Evolutionary conservation across 306 rosid genomes (phyloP).

Genomic region (Quercus rubra): DNA sequence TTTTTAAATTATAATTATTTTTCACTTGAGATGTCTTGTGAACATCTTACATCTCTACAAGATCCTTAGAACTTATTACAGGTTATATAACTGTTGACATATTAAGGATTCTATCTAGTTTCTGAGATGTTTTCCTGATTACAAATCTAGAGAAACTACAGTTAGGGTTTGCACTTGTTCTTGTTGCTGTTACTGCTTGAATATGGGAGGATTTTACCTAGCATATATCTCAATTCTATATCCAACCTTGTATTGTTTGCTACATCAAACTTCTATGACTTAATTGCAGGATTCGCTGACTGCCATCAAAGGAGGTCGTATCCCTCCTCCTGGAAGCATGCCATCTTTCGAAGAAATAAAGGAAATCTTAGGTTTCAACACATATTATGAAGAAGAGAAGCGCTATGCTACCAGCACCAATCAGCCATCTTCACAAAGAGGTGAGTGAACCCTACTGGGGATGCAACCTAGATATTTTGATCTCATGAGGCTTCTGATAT

Average conservation of each 20-base stretch:
- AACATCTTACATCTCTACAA: background rate
- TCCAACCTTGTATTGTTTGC: background rate
- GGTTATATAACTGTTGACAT: background rate
- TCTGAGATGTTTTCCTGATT: background rate
- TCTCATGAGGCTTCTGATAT: constrained; percentile 15
- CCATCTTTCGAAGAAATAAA: constrained; percentile 86
- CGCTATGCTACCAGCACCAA: constrained; percentile 50
- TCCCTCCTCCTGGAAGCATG: constrained; percentile 97
- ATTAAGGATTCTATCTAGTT: background rate
- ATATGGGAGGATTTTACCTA: background rate
- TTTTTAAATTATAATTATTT: background rate
- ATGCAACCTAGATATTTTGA: constrained; percentile 1
- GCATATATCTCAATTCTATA: background rate
- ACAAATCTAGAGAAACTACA: background rate
- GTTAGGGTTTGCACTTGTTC: background rate
- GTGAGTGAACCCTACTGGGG: constrained; percentile 37
- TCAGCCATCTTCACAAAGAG: constrained; percentile 51
- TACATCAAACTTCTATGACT: constrained; percentile 12
- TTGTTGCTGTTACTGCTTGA: background rate
- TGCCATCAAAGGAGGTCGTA: constrained; percentile 86
- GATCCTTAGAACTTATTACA: background rate
- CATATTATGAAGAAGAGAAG: constrained; percentile 91
- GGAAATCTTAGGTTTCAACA: constrained; percentile 84
- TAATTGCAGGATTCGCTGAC: constrained; percentile 66
- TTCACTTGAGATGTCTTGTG: background rate